Conservation (phyloP, 106 monocot genomes). For the Xerophyta viscosa region DNA sequence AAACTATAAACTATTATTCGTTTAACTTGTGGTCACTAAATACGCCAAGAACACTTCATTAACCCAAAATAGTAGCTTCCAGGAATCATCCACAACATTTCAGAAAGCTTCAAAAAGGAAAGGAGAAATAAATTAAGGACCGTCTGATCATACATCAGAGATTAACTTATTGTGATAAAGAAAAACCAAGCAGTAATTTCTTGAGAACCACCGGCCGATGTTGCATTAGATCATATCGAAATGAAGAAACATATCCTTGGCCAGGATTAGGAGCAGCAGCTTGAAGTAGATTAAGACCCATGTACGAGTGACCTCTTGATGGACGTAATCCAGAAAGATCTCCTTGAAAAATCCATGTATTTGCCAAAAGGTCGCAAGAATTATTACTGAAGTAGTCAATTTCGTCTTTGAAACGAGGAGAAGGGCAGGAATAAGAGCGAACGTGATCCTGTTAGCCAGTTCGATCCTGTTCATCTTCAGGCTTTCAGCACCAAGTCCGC, state of each 20-base stretch:
- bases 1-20: too few relatives aligned
- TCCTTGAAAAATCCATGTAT: slow-evolving; percentile 64
- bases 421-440: slow-evolving; percentile 41
- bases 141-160: too few relatives aligned
- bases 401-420: slow-evolving; percentile 32
- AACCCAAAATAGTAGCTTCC: too few relatives aligned
- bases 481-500: slow-evolving; percentile 32
- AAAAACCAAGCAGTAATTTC: too few relatives aligned
- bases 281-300: slow-evolving; percentile 62
- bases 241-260: slow-evolving; percentile 44
- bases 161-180: too few relatives aligned
- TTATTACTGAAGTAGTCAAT: slow-evolving; percentile 37
- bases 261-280: slow-evolving; percentile 45
- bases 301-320: slow-evolving; percentile 57
- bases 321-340: slow-evolving; percentile 65
- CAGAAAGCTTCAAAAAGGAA: too few relatives aligned
- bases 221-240: slow-evolving; percentile 31
- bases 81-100: too few relatives aligned
- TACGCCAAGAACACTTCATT: too few relatives aligned
- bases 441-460: slow-evolving; percentile 32
- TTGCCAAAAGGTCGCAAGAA: slow-evolving; percentile 51
- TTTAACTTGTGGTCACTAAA: too few relatives aligned
- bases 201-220: too few relatives aligned
- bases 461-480: slow-evolving; percentile 40
- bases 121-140: too few relatives aligned